Percentiles rank a stretch among this genome's conserved stretches.
Conservation (phyloP, 257 asterid species). For the Solanum neorickii region DNA sequence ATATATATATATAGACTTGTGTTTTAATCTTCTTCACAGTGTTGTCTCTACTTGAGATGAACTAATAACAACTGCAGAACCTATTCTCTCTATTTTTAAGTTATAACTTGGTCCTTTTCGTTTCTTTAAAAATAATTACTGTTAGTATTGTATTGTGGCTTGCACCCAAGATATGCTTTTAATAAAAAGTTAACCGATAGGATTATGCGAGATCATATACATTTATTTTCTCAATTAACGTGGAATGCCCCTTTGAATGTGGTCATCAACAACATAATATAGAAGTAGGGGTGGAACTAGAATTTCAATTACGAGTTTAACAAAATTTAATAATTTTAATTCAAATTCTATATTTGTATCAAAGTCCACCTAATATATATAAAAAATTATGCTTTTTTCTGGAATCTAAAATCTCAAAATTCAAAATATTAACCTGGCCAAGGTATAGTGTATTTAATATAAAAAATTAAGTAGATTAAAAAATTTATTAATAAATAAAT, state of each 20-base stretch:
- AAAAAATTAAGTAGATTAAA: not conserved
- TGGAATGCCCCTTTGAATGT: not conserved
- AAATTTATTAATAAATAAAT: not conserved
- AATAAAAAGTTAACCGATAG: not conserved
- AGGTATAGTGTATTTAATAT: not conserved
- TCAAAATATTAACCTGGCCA: not conserved
- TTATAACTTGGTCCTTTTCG: not conserved
- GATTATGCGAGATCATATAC: not conserved
- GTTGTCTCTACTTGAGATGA: not conserved
- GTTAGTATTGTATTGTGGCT: too few relatives aligned
- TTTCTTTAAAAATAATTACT: not conserved
- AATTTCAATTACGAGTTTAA: accelerated
- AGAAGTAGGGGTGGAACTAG: not conserved
- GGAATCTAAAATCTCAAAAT: not conserved
- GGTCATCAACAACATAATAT: not conserved
- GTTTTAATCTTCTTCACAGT: not conserved
- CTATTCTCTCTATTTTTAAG: not conserved
- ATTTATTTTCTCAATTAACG: not conserved
- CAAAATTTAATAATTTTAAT: accelerated
- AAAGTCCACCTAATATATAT: not conserved
- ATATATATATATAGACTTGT: not conserved
- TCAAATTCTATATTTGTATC: not conserved
- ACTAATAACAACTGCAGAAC: not conserved
- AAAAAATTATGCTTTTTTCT: not conserved
- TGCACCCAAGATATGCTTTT: not conserved